Evolutionary conservation across 441 rosid species (phyloP).

Genomic region (Pelargonium australe): DNA sequence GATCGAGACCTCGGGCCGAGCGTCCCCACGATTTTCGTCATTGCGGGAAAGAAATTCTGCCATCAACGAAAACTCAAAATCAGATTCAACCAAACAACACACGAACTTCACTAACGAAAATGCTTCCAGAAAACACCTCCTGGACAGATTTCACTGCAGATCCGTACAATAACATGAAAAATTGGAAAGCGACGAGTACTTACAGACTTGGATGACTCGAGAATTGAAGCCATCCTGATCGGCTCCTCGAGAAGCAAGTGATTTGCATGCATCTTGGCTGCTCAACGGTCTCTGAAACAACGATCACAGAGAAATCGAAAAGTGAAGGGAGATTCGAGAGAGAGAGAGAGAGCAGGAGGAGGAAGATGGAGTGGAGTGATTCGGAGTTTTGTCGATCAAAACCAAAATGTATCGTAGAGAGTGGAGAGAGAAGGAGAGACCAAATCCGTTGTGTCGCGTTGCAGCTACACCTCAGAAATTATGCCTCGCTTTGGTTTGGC

Average conservation of each 20-base stretch:
- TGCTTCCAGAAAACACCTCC: too few relatives aligned
- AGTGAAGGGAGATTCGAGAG: not conserved
- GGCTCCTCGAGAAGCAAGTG: conserved; percentile 94
- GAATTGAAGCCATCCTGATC: conserved; percentile 93
- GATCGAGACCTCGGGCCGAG: conserved; percentile 92
- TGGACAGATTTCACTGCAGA: not conserved
- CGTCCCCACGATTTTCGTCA: conserved; percentile 98
- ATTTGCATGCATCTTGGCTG: conserved; percentile 65
- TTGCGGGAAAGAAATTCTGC: conserved; percentile 86
- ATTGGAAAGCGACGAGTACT: conserved; percentile 22
- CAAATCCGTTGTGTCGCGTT: too few relatives aligned
- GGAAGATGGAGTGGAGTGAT: not conserved
- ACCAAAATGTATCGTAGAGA: too few relatives aligned
- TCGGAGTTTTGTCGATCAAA: too few relatives aligned
- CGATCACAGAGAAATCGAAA: conserved; percentile 4
- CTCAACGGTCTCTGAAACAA: not conserved
- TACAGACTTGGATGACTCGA: conserved; percentile 82
- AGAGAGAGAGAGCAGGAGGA: not conserved
- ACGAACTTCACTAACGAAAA: too few relatives aligned
- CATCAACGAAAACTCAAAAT: conserved; percentile 7
- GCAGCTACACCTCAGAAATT: too few relatives aligned
- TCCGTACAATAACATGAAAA: not conserved
- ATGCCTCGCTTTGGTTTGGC: too few relatives aligned
- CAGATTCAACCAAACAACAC: not conserved
- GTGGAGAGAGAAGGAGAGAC: too few relatives aligned